phyloP scores from a whole-genome alignment of 176 grass and related monocot species.

The Oryza glumipatula region DNA sequence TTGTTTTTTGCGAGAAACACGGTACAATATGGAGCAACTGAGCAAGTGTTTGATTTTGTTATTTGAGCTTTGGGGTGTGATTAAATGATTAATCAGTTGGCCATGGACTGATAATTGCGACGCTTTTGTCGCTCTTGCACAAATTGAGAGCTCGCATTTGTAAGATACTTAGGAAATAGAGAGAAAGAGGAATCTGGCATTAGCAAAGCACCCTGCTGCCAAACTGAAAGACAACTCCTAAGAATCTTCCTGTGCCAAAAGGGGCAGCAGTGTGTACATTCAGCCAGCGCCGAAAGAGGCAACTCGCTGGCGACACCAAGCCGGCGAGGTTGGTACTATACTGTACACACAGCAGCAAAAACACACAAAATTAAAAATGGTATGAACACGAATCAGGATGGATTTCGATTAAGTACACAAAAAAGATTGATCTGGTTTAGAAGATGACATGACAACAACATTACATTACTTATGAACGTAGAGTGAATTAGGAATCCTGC shows the following conservation, averaged over 20 bases:
- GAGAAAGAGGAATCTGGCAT: not conserved
- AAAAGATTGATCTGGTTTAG: conserved; percentile 35
- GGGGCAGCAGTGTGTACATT: conserved; percentile 4
- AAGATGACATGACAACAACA: not conserved
- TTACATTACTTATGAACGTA: conserved; percentile 12
- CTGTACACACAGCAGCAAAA: not conserved
- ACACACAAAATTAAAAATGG: too few relatives aligned
- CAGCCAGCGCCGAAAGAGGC: not conserved
- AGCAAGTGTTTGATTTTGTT: not conserved
- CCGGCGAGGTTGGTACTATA: not conserved
- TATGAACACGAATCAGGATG: conserved; percentile 8
- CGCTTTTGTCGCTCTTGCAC: not conserved
- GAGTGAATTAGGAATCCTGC: conserved; percentile 40
- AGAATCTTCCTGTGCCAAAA: conserved; percentile 41
- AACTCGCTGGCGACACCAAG: not conserved
- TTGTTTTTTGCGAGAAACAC: too few relatives aligned
- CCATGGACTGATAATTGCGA: not conserved
- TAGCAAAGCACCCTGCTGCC: not conserved
- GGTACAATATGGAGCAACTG: not conserved
- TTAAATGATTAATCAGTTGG: not conserved
- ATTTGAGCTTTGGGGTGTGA: not conserved
- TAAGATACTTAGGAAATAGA: conserved; percentile 2
- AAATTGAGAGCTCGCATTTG: not conserved
- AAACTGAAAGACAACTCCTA: conserved; percentile 13
- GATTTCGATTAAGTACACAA: conserved; percentile 52